Evolutionary conservation across 352 stramenopile genomes (phyloP).

Genomic region (Thalassiosira livingstoniorum): DNA sequence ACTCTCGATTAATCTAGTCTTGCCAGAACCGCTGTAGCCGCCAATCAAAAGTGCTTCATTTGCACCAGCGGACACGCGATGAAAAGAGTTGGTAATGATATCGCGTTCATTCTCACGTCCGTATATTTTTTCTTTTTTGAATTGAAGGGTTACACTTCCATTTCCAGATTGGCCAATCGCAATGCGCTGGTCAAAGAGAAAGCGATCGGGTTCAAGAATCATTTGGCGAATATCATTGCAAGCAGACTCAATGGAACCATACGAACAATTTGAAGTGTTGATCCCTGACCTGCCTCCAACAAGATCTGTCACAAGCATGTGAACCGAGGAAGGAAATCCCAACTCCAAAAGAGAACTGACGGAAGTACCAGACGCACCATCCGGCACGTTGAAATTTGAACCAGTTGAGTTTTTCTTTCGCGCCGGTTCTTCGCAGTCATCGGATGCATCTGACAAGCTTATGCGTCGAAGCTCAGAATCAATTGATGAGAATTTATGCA

Average conservation of each 20-base stretch:
- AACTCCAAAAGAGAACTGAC: no score
- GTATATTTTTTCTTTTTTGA: conserved; percentile 27
- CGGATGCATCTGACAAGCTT: no score
- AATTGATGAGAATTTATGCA: no score
- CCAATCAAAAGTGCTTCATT: conserved; percentile 51
- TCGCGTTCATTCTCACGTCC: conserved; percentile 24
- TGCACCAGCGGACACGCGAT: conserved; percentile 33
- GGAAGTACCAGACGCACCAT: no score
- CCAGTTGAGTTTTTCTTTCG: no score
- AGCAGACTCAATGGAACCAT: conserved; percentile 16
- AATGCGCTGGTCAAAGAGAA: conserved; percentile 36
- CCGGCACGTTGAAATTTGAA: no score
- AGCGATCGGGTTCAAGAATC: conserved; percentile 37
- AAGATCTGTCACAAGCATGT: conserved; percentile 30
- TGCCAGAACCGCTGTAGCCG: conserved; percentile 45
- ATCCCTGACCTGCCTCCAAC: conserved; percentile 20
- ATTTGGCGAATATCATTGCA: conserved; percentile 42
- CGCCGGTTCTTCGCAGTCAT: no score
- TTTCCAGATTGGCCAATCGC: neutral
- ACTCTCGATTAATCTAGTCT: conserved; percentile 34
- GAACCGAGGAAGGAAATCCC: conserved; percentile 38
- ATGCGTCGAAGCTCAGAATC: no score
- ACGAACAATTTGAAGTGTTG: conserved; percentile 4
- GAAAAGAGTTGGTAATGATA: conserved; percentile 39
- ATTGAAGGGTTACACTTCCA: neutral